Base-by-base conservation (phyloP, 1,284 basidiomycete genomes). In the Trametes polyzona region DNA sequence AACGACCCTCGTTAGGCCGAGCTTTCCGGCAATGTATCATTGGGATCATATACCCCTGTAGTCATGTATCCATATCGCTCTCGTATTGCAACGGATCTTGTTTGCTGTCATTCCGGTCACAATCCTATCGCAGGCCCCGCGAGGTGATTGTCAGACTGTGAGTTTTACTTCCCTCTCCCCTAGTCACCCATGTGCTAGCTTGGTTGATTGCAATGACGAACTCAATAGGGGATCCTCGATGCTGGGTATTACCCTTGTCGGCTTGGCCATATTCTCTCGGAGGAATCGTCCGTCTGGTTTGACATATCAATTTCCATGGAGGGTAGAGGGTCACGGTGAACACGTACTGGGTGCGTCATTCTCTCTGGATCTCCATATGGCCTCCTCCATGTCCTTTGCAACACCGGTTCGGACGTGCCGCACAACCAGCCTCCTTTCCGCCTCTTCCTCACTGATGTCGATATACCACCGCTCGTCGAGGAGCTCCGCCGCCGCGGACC, bases 391-490 rank as follows among this genome's bases (percentile, higher is more conserved):
- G 63, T 90, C 81, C 61, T 77, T 80, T 4, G 88, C 83, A 3
- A 96, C 84, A 0, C 93, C 92, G 10, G 84, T 92, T 36, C 76
- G 67, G 24, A 96, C 81, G 67, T 96, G 94, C 14, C 94, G 77
- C 58, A 76, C 79, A 2, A 94, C 81, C 7, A 97, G 71, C 42
- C 95, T 79, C 46, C 74, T 68, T 62, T 81, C 80, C 0, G 90
- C 93, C 51, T 84, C 81, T 1, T 76, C 75, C 6, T 79, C 68
- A 27, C 87, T 83, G 7, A 92, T 76, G 11, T 88, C 77, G 21
- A 97, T 75, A 73, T 88, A 89, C 81, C 93, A 90, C 14, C 92
- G 78, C 67, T 93, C 86, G 68, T 98, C 91, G 57, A 96, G 78
- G 61, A 83, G 68, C 23, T 74, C 71, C 0, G 87, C 85, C 1